These are phyloP conservation scores for Mycena amicta DNA, from an alignment of 768 basidiomycete species.

Conservation along the genomic window DNA sequence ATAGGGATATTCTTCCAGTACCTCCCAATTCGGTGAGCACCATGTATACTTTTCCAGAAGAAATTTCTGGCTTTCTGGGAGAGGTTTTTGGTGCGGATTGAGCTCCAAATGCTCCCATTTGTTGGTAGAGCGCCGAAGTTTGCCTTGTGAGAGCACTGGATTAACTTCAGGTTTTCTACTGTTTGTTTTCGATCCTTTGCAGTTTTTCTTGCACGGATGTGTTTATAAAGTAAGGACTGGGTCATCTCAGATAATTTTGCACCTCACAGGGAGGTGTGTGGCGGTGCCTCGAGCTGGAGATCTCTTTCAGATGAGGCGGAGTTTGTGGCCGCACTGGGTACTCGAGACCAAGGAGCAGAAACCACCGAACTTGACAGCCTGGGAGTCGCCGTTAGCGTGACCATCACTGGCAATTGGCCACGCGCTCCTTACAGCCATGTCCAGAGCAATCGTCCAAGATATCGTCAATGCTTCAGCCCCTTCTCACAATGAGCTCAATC, in stretches of 20 bases:
- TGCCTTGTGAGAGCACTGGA: neutral
- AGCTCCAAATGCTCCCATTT: constrained; percentile 1
- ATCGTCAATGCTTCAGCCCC: neutral
- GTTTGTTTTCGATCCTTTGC: too few relatives aligned
- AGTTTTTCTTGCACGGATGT: too few relatives aligned
- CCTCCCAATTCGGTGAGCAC: too few relatives aligned
- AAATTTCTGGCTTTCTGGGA: neutral
- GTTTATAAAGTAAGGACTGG: neutral
- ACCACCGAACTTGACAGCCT: too few relatives aligned
- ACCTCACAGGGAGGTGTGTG: neutral
- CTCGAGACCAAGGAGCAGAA: too few relatives aligned
- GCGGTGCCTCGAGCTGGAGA: neutral
- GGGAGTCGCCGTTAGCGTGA: too few relatives aligned
- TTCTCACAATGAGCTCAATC: neutral
- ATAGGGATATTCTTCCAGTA: constrained; percentile 14
- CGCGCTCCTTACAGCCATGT: neutral
- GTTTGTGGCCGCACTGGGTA: too few relatives aligned
- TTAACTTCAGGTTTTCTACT: neutral
- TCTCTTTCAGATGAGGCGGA: neutral
- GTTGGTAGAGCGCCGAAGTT: neutral
- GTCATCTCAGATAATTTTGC: neutral
- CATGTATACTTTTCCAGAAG: too few relatives aligned
- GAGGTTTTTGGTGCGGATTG: too few relatives aligned
- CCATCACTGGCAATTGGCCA: too few relatives aligned
- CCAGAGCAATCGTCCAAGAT: neutral